These are phyloP conservation scores for Vickermania ingenoplastis DNA, from an alignment of 208 protist species.

Conservation along the genomic window DNA sequence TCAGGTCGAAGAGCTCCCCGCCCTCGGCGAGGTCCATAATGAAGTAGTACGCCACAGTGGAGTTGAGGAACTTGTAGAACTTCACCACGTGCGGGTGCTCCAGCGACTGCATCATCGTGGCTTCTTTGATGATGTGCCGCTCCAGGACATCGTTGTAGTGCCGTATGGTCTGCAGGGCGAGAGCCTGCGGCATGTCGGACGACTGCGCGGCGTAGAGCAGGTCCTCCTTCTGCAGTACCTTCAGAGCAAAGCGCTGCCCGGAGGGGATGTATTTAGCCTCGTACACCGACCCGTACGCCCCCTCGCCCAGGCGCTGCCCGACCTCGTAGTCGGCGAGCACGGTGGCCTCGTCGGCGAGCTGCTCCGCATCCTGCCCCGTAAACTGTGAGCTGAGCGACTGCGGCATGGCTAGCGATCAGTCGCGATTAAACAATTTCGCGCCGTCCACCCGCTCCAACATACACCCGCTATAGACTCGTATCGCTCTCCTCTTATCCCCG, in stretches of 20 bases:
- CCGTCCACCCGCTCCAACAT: too few species aligned
- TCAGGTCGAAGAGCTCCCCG: conserved; percentile 93
- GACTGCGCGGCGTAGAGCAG: conserved; percentile 21
- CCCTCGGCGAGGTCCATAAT: conserved; percentile 84
- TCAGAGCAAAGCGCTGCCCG: conserved; percentile 69
- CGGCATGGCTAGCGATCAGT: too few species aligned
- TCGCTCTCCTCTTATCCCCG: too few species aligned
- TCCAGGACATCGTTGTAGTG: conserved; percentile 25
- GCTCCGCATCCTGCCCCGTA: not conserved
- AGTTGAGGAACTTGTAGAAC: conserved; percentile 84
- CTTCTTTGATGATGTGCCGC: conserved; percentile 73
- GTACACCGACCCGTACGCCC: conserved; percentile 85
- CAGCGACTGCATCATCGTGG: conserved; percentile 79
- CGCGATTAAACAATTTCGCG: too few species aligned
- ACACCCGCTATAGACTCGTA: too few species aligned
- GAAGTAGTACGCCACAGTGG: conserved; percentile 79
- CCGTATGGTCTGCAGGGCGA: not conserved
- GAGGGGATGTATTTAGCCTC: conserved; percentile 69
- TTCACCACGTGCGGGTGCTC: conserved; percentile 87
- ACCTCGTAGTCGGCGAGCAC: conserved; percentile 67
- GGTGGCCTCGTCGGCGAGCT: conserved; percentile 53
- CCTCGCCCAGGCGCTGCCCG: conserved; percentile 78
- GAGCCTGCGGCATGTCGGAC: conserved; percentile 3
- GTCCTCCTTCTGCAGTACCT: conserved; percentile 76
- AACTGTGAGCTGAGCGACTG: not conserved